Evolutionary conservation across 140 eudicot species (phyloP).

Genomic region (Anethum foeniculum): DNA sequence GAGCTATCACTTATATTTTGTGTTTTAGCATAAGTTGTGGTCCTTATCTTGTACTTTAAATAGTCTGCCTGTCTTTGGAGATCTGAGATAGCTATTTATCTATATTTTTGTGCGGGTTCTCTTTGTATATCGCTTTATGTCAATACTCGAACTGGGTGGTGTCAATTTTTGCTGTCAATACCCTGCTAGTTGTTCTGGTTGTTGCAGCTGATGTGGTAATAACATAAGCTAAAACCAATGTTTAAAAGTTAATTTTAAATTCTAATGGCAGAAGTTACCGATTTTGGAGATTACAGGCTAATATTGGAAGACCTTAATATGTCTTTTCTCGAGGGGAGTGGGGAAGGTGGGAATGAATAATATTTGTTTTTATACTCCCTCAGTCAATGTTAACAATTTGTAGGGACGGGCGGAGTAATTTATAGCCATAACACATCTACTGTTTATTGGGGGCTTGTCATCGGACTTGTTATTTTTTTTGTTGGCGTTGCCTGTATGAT

Average conservation of each 20-base stretch:
- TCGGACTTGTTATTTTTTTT: not conserved
- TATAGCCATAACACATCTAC: not conserved
- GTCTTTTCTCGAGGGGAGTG: too few relatives aligned
- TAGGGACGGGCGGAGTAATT: too few relatives aligned
- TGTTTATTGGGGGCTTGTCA: not conserved
- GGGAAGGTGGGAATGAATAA: too few relatives aligned
- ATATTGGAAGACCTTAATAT: not conserved
- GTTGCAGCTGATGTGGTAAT: not conserved
- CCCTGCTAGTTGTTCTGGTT: not conserved
- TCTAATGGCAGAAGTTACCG: not conserved
- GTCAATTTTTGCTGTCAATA: not conserved
- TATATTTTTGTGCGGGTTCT: not conserved
- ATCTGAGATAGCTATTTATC: conserved; percentile 3
- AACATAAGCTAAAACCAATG: not conserved
- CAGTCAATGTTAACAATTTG: too few relatives aligned
- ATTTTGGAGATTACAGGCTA: too few relatives aligned
- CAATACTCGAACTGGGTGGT: not conserved
- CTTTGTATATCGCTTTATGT: not conserved
- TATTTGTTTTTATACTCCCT: too few relatives aligned
- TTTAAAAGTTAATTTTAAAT: not conserved
- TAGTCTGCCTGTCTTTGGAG: not conserved
- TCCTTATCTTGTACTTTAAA: conserved; percentile 3
- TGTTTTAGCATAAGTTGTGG: conserved; percentile 8
- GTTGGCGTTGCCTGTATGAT: too few relatives aligned
- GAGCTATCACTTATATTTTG: conserved; percentile 15